Conservation (phyloP, 2,329 filamentous ascomycete species). For the Magnaporthales sp. region DNA sequence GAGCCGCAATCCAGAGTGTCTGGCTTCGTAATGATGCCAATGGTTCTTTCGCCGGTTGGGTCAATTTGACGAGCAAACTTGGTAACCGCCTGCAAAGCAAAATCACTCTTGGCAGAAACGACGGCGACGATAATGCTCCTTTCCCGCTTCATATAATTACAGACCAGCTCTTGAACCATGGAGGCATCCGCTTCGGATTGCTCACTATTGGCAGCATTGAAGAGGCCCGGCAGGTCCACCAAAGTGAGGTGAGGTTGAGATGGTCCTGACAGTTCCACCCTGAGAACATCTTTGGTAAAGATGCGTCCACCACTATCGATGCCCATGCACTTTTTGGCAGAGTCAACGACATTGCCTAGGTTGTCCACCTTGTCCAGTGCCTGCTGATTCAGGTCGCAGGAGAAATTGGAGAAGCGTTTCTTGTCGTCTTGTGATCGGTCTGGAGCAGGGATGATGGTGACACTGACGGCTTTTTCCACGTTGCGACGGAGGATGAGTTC, state of each 20-base stretch:
- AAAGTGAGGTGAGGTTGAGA: conserved; percentile 43
- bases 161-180: conserved; percentile 37
- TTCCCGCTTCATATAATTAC: conserved; percentile 44
- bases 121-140: conserved; percentile 54
- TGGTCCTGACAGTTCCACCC: conserved; percentile 38
- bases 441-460: conserved; percentile 27
- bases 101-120: conserved; percentile 40
- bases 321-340: conserved; percentile 39
- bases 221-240: conserved; percentile 50
- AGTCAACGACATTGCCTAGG: conserved; percentile 25
- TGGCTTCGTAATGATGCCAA: conserved; percentile 51
- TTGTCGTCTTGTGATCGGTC: conserved; percentile 18
- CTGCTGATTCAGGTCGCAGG: conserved; percentile 2
- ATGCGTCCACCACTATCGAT: conserved; percentile 23
- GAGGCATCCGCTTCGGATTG: conserved; percentile 34
- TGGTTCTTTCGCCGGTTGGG: conserved; percentile 28
- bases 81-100: conserved; percentile 49
- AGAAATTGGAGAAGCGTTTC: conserved; percentile 18
- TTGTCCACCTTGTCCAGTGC: conserved; percentile 9
- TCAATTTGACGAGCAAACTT: conserved; percentile 32
- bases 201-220: conserved; percentile 34
- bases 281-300: conserved; percentile 37
- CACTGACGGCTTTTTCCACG: conserved; percentile 20
- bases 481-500: conserved; percentile 49
- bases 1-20: conserved; percentile 30